These are phyloP conservation scores for Daldinia concentrica DNA, from an alignment of 495 filamentous ascomycete genomes.

Conservation along the genomic window DNA sequence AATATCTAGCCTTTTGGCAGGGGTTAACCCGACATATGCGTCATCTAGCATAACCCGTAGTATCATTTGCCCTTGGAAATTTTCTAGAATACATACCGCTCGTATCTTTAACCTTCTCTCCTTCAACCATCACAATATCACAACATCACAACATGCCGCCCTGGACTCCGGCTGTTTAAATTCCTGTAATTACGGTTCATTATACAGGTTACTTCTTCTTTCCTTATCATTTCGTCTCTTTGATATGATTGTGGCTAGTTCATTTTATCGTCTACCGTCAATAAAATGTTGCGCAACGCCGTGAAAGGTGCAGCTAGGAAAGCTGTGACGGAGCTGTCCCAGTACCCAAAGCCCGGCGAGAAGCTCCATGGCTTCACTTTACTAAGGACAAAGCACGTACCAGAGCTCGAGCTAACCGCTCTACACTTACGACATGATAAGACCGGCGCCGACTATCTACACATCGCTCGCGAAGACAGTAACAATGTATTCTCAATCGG, in stretches of 20 bases:
- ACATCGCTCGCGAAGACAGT: conserved; percentile 91
- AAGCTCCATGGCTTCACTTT: conserved; percentile 93
- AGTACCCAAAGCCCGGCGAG: conserved; percentile 79
- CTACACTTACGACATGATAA: conserved; percentile 89
- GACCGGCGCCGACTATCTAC: conserved; percentile 94
- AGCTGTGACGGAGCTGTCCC: conserved; percentile 74
- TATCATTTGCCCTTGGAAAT: conserved; percentile 33
- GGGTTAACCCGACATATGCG: conserved; percentile 27
- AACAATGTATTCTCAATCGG: conserved; percentile 99
- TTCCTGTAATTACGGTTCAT: background rate
- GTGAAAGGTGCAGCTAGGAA: conserved; percentile 64
- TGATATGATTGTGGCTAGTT: conserved; percentile 5
- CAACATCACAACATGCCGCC: conserved; percentile 2
- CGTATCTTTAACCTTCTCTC: background rate
- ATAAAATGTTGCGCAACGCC: conserved; percentile 61
- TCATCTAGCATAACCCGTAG: conserved; percentile 35
- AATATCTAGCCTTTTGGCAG: conserved; percentile 2
- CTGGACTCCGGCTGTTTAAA: background rate
- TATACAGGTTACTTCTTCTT: background rate
- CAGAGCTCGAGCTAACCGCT: conserved; percentile 92
- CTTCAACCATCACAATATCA: conserved; percentile 1
- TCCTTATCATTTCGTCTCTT: conserved; percentile 7
- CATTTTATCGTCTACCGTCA: conserved; percentile 1
- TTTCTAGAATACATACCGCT: conserved; percentile 30
- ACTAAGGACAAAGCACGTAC: conserved; percentile 85